Evolutionary conservation across 768 basidiomycete genomes (phyloP), one percentile per base, ranked within the genome.

Genomic region (Chalciporus pseudorubinellus): DNA sequence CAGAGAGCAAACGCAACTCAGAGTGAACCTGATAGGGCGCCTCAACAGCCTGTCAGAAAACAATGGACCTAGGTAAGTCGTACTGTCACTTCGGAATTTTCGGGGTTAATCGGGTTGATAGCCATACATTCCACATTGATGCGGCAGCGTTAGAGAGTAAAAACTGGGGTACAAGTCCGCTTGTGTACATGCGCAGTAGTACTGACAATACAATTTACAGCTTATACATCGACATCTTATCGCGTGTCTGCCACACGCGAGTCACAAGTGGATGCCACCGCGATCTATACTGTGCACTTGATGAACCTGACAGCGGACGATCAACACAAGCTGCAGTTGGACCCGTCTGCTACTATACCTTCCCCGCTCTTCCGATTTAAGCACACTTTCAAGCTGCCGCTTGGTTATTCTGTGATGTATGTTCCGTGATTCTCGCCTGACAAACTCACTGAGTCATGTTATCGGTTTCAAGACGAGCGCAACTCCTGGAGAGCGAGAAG

Each of bases 401-500:
- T 61, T 11, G 68, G 62, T 2, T 19, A 60, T 48, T 62, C 56
- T 0, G 48, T 67, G 8, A 44, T 58, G 63, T 64, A 9, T 28
- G 61, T 50, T 5, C 20, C 9, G 9, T 40, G 4, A 0, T 9
- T 39, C 13, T 1, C 9, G 13, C 16, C 3, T 6, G 5, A 14
- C 2, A 16, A 39, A 5, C 24, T 38, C 14, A 51, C 12, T 10
- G 4, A 7, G 7, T 8, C 7, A 33, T 12, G 1, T 10, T 39
- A 16, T 7, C 10, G 34, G 4, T n/a, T 5, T 34, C 1, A 20
- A 75, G 74, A 34, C 65, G 69, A 19, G 59, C 62, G 0, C 79
- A 81, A 45, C 33, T 80, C 1, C 68, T 81, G 19, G 67, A 68
- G 13, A 61, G 66, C n/a, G 68, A 70, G n/a, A 74, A 61, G 33